Evolutionary conservation across 805 yeast species (phyloP), one percentile per base, ranked within the genome.

Genomic region (Sungouiella blattae): DNA sequence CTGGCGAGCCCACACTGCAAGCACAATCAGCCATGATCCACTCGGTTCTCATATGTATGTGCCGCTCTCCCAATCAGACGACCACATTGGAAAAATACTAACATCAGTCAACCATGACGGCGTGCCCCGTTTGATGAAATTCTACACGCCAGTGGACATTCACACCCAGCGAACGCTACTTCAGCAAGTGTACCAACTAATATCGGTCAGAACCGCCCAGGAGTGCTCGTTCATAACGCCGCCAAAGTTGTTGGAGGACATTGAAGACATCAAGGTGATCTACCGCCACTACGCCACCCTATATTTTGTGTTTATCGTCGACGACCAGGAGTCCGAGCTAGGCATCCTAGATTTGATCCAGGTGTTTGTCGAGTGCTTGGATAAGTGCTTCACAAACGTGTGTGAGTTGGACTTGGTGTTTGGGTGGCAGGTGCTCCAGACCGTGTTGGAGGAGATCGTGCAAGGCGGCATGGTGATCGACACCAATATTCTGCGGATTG

Each of bases 401-500:
- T 89, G 96, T 58, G 98, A 93, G 56, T 70, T 93, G 48, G 98
- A 93, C 62, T 70, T 93, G 43, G 96, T 93, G n/a, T 91, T 89
- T 64, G 97, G 97, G 12, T 93, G 98, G 98, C 97, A 93, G 61
- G 94, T 88, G 4, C 66, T 91, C 21, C 94, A 91, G 56, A 83
- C 95, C 2, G 96, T 91, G 2, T 60, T 89, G 32, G 93, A 83
- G 50, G 98, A 93, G 52, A 83, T 93, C 22, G 82, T 93, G 1
- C 98, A 93, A 57, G 98, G 98, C 17, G 98, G 98, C 0, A 83
- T 93, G 94, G 98, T 93, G 6, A 85, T 93, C 24, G 98, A 93
- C 56, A 89, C 98, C 2, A 87, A 82, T 47, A 87, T 88, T 14
- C 54, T 65, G 17, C 77, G 83, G 40, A 88, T 93, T 23, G 96